phyloP scores from a whole-genome alignment of 164 flowering plant species.

The Aristolochia fimbriata region DNA sequence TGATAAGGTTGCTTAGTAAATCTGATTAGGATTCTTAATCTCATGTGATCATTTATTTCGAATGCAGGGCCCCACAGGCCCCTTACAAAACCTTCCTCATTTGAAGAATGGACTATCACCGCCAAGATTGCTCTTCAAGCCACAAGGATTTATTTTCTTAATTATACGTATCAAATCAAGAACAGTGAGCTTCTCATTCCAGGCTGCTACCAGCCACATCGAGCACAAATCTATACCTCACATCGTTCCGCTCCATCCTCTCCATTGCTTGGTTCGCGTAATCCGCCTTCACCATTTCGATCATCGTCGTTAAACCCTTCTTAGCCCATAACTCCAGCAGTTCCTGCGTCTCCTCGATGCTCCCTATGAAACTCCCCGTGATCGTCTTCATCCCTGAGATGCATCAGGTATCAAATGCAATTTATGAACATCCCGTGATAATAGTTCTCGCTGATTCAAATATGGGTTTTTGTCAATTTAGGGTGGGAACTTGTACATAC shows the following conservation, averaged over 20 bases:
- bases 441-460: neutral
- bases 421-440: neutral
- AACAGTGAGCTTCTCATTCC: constrained; percentile 5
- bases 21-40: too few species aligned
- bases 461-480: too few species aligned
- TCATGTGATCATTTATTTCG: too few species aligned
- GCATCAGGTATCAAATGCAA: neutral
- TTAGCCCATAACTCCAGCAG: constrained; percentile 35
- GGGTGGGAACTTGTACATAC: too few species aligned
- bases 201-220: constrained; percentile 40
- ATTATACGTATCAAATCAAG: too few species aligned
- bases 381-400: constrained; percentile 29
- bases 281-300: constrained; percentile 44
- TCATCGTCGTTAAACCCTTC: constrained; percentile 26
- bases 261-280: constrained; percentile 41
- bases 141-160: too few species aligned
- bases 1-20: too few species aligned
- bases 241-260: constrained; percentile 45
- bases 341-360: constrained; percentile 42
- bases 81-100: too few species aligned
- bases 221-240: constrained; percentile 42
- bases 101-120: too few species aligned
- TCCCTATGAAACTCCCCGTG: constrained; percentile 40
- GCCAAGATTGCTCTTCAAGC: too few species aligned
- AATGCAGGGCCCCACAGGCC: too few species aligned